Percentiles rank a stretch among this genome's conserved stretches.
phyloP scores from a whole-genome alignment of 2,329 filamentous ascomycete genomes.

The Zasmidium citrigriseum region DNA sequence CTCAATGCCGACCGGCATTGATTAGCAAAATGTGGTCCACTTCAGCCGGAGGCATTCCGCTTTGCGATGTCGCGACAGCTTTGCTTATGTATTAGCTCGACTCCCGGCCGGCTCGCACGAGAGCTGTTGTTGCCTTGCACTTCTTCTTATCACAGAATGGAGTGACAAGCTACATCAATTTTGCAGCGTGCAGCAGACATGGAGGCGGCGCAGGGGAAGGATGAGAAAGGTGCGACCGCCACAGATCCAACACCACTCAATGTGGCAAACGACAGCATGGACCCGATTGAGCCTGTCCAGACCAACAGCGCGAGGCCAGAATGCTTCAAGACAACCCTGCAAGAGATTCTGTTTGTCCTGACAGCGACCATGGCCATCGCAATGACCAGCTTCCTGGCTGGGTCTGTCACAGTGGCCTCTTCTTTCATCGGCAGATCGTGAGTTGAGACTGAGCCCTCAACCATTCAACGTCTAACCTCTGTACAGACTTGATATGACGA shows the following conservation, averaged over 20 bases:
- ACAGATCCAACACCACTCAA: neutral
- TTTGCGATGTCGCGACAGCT: neutral
- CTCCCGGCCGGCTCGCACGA: neutral
- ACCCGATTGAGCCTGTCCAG: slow-evolving; percentile 17
- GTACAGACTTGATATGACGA: slow-evolving; percentile 53
- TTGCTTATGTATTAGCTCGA: neutral
- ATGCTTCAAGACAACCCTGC: slow-evolving; percentile 63
- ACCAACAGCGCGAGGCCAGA: slow-evolving; percentile 46
- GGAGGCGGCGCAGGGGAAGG: neutral
- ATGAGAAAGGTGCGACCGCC: neutral
- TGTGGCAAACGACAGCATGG: slow-evolving; percentile 5
- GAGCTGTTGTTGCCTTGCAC: neutral
- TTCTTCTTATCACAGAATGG: neutral
- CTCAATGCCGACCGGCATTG: slow-evolving; percentile 1
- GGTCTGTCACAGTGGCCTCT: slow-evolving; percentile 63
- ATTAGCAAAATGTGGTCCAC: slow-evolving; percentile 10
- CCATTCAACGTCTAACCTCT: slow-evolving; percentile 46
- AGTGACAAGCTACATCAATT: too few relatives aligned
- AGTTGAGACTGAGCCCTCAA: neutral
- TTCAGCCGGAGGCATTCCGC: slow-evolving; percentile 12
- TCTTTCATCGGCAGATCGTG: slow-evolving; percentile 54
- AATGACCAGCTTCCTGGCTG: slow-evolving; percentile 61
- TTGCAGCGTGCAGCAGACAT: too few relatives aligned
- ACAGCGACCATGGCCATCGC: slow-evolving; percentile 69
- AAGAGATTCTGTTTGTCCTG: slow-evolving; percentile 66